These are phyloP conservation scores for Penicillium italicum DNA, from an alignment of 2,329 filamentous ascomycete species.

Conservation along the genomic window DNA sequence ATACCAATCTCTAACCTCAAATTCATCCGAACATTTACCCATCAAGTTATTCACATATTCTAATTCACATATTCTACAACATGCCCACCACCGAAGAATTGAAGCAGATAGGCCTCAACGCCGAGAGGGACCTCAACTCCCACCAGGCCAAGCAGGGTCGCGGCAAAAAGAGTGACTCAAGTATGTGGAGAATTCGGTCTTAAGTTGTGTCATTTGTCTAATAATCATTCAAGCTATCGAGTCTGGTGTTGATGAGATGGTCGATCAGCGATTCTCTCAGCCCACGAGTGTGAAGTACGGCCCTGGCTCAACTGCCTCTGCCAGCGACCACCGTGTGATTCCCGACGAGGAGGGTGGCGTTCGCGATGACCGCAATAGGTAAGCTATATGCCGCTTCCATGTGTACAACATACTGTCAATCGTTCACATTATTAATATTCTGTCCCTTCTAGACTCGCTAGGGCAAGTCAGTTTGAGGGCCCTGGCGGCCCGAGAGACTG, in stretches of 20 bases:
- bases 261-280: slow-evolving; percentile 38
- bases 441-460: slow-evolving; percentile 28
- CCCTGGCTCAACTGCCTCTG: slow-evolving; percentile 30
- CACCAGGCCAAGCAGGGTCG: slow-evolving; percentile 40
- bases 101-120: slow-evolving; percentile 28
- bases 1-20: not conserved
- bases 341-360: slow-evolving; percentile 43
- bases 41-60: not conserved
- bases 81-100: slow-evolving; percentile 27
- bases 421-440: slow-evolving; percentile 1
- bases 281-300: slow-evolving; percentile 38
- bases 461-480: slow-evolving; percentile 37
- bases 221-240: slow-evolving; percentile 31
- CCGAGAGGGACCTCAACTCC: slow-evolving; percentile 42
- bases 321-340: slow-evolving; percentile 40
- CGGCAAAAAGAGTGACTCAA: slow-evolving; percentile 39
- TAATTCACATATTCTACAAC: slow-evolving; percentile 2
- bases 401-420: no score
- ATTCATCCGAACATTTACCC: not conserved
- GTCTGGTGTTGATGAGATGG: slow-evolving; percentile 42
- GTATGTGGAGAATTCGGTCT: slow-evolving; percentile 24
- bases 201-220: not conserved
- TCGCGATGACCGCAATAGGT: slow-evolving; percentile 38
- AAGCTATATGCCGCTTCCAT: slow-evolving; percentile 6
- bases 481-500: slow-evolving; percentile 36